Base-by-base conservation (phyloP, 2,329 filamentous ascomycete species). In the Calonectria henricotiae region DNA sequence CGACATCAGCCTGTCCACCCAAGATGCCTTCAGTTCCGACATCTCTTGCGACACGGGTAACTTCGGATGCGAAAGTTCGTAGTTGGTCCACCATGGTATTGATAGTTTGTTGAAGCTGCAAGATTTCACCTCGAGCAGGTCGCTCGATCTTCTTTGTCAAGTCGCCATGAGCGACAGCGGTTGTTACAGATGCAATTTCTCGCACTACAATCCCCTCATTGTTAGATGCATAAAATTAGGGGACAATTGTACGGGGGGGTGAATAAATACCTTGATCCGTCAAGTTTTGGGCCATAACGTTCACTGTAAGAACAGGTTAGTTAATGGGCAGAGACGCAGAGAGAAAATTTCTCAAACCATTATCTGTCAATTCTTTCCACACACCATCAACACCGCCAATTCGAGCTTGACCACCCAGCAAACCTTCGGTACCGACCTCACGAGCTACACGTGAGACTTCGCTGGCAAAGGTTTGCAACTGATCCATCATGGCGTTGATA, bases 401-500 rank as follows among this genome's bases (percentile, higher is more conserved):
- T 81, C 95, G 93, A 69, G 96, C 96, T 82, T 98, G 96, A 49
- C 96, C 96, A 78, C 96, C 96, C 47, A 98, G 91, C 73, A 96
- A 92, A 79, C 96, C 96, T 82, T 98, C 95, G 13, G 96, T 98
- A 76, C 96, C 96, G 86, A 98, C 96, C 83, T 98, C 96, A 82
- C 94, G 93, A 64, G 96, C 96, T 76, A 98, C 92, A 75, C 94
- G 93, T 39, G 96, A 98, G 79, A 98, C 96, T 85, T 98, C 95
- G 82, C 94, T 97, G 74, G 96, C 96, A 83, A 98, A 98, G 70
- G 97, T 94, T 81, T 98, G 95, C 70, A 98, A 88, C 83, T 98
- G 96, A 80, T 98, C 96, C 90, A 98, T 97, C 96, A 98, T 98
- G 75, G 94, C 97, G 82, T 98, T 98, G 85, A 98, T 98, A 72